These are phyloP conservation scores for Globisporangium cederbergense DNA, from an alignment of 352 stramenopile genomes.

Conservation along the genomic window DNA sequence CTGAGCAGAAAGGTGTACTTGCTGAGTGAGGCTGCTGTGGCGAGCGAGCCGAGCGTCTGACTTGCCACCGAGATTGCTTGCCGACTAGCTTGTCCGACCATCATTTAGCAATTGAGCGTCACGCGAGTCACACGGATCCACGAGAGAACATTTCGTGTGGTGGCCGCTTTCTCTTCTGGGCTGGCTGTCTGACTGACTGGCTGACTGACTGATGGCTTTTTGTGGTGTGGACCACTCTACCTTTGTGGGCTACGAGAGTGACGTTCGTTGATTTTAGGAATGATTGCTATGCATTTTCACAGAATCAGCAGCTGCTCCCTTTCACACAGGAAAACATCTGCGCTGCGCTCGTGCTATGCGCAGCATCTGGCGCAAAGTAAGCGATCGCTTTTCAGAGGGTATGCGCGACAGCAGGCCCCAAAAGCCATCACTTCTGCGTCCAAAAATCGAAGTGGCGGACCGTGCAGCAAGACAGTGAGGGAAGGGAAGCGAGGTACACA, in stretches of 20 bases:
- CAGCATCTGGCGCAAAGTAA: not conserved
- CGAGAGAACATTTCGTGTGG: slow-evolving; percentile 9
- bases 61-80: no score
- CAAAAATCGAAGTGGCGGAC: slow-evolving; percentile 9
- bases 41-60: no score
- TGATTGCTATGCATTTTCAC: slow-evolving; percentile 3
- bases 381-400: not conserved
- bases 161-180: not conserved
- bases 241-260: not conserved
- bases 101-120: not conserved
- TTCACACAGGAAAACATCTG: not conserved
- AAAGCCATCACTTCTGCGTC: not conserved
- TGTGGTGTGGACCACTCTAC: not conserved
- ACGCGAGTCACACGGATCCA: not conserved
- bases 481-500: not conserved
- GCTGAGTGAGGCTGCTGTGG: no score
- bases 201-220: not conserved
- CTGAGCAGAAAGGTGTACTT: not conserved
- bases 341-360: not conserved
- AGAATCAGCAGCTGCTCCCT: not conserved
- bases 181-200: not conserved
- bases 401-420: not conserved
- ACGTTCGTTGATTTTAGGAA: not conserved
- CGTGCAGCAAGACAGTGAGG: not conserved
- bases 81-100: no score